Percentiles rank a stretch among this genome's conserved stretches.
Evolutionary conservation across 179 eudicot genomes (phyloP).

Genomic region (Beta macrorhiza): DNA sequence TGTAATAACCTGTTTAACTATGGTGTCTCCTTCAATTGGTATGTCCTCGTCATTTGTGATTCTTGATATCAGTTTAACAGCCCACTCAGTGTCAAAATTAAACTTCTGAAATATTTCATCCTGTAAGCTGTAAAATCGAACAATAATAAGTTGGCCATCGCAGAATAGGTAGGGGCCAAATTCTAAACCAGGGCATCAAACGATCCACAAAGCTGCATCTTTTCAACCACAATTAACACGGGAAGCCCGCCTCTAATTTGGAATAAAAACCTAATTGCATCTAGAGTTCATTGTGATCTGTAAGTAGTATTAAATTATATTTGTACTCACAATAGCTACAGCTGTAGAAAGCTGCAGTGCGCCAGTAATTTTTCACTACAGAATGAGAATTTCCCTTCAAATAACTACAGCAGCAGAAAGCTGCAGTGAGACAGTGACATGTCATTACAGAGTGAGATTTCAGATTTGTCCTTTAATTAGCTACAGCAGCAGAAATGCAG

Average conservation of each 20-base stretch:
- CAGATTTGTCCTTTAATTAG: neutral
- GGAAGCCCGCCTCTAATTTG: neutral
- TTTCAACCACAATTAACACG: neutral
- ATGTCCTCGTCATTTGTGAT: slow-evolving; percentile 76
- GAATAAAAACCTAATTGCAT: neutral
- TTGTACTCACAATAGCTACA: neutral
- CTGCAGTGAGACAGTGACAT: neutral
- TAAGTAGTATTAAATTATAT: neutral
- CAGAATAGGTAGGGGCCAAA: neutral
- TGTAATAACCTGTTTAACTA: slow-evolving; percentile 72
- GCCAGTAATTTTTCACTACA: neutral
- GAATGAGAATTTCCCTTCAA: neutral
- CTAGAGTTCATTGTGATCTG: neutral
- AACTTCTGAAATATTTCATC: slow-evolving; percentile 99
- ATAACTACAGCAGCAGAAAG: neutral
- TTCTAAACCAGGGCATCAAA: neutral
- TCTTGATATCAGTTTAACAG: slow-evolving; percentile 74
- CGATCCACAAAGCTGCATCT: neutral
- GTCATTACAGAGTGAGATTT: neutral
- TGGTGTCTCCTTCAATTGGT: slow-evolving; percentile 79
- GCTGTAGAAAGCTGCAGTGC: neutral
- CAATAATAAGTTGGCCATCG: slow-evolving; percentile 4
- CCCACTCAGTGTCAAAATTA: slow-evolving; percentile 92
- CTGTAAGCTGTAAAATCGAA: slow-evolving; percentile 64
- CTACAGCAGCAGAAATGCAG: neutral